Percentiles rank a stretch among this genome's conserved stretches.
These are phyloP conservation scores for Penicillium sp. DNA, from an alignment of 2,329 filamentous ascomycete species.

Conservation along the genomic window DNA sequence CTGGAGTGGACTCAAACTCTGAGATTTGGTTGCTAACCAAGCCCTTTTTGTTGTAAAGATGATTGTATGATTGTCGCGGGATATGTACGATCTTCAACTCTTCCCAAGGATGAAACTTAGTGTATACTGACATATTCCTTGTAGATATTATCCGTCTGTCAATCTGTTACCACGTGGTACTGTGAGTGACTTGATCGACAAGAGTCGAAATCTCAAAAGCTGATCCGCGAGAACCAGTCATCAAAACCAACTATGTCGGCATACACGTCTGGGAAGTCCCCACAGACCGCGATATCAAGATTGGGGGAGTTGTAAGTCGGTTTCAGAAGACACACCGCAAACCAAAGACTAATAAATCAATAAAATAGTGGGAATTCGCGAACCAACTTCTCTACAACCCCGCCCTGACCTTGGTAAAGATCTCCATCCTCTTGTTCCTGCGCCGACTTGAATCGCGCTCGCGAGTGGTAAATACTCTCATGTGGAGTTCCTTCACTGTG, in stretches of 20 bases:
- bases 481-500: constrained; percentile 22
- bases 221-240: constrained; percentile 12
- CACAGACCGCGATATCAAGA: constrained; percentile 12
- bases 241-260: constrained; percentile 29
- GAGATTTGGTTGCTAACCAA: background rate
- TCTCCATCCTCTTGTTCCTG: constrained; percentile 33
- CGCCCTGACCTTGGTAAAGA: constrained; percentile 30
- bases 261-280: constrained; percentile 28
- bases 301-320: constrained; percentile 18
- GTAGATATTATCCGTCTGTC: constrained; percentile 22
- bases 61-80: constrained; percentile 25
- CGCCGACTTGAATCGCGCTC: constrained; percentile 31
- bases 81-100: constrained; percentile 19
- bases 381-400: constrained; percentile 35
- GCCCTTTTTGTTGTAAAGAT: constrained; percentile 18
- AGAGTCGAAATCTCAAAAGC: background rate
- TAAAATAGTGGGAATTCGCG: constrained; percentile 25
- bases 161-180: constrained; percentile 27
- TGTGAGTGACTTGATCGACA: constrained; percentile 19
- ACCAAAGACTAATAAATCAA: background rate
- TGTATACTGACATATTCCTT: background rate
- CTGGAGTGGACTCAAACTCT: background rate
- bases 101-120: background rate
- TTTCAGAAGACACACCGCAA: background rate
- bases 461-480: constrained; percentile 19